These are phyloP conservation scores for Rhizomucor pusillus DNA, from an alignment of 371 early-diverging fungal species.

Conservation along the genomic window DNA sequence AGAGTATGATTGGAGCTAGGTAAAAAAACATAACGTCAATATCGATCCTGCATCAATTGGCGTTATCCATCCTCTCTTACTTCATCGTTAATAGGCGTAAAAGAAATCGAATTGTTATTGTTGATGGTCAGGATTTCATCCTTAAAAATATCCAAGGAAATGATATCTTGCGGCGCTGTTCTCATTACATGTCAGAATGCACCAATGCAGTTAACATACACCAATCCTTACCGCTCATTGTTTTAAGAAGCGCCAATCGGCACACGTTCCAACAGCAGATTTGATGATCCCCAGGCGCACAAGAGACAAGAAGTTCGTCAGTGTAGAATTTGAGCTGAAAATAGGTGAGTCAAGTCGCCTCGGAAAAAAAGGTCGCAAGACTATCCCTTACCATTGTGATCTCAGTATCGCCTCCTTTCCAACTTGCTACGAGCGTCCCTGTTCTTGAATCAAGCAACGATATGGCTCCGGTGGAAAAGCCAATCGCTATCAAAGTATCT, in stretches of 20 bases:
- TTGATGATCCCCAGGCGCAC: constrained; percentile 63
- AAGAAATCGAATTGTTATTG: constrained; percentile 61
- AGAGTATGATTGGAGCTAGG: constrained; percentile 60
- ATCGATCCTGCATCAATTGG: too few relatives aligned
- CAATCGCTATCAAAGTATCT: constrained; percentile 60
- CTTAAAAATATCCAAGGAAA: constrained; percentile 55
- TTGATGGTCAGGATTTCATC: constrained; percentile 66
- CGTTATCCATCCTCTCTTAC: constrained; percentile 28
- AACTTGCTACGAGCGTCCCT: constrained; percentile 57
- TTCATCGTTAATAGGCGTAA: constrained; percentile 66
- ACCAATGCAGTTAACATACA: constrained; percentile 6
- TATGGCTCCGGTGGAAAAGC: constrained; percentile 58
- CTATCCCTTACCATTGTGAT: constrained; percentile 48
- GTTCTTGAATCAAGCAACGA: constrained; percentile 61
- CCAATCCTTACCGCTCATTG: constrained; percentile 43
- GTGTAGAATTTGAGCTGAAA: constrained; percentile 61
- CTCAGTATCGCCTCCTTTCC: constrained; percentile 67
- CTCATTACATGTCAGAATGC: background rate
- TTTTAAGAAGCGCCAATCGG: constrained; percentile 54
- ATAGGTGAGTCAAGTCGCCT: background rate
- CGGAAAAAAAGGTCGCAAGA: background rate
- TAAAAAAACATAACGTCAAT: background rate
- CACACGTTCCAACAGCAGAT: constrained; percentile 66
- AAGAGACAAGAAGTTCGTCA: constrained; percentile 56
- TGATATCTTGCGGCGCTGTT: constrained; percentile 40